Percentiles rank a stretch among this genome's conserved stretches.
These are phyloP conservation scores for Silene noctiflora DNA, from an alignment of 179 eudicot genomes.

Conservation along the genomic window DNA sequence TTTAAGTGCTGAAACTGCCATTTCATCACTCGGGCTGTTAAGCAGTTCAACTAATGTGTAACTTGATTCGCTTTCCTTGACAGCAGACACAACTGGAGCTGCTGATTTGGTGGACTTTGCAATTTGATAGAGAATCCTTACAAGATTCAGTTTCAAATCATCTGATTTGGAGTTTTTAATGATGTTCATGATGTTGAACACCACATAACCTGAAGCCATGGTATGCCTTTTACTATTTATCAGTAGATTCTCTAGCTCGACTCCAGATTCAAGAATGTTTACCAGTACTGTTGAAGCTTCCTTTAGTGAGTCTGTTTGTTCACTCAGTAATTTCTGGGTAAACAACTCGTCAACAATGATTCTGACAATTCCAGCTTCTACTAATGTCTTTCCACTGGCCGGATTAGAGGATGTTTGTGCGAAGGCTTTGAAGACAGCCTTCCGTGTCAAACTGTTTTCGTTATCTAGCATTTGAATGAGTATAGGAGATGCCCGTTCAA, in stretches of 20 bases:
- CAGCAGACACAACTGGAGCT: conserved; percentile 47
- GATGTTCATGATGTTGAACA: conserved; percentile 50
- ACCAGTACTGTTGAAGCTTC: conserved; percentile 75
- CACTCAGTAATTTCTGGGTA: conserved; percentile 35
- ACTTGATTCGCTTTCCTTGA: conserved; percentile 73
- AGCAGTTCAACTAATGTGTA: conserved; percentile 58
- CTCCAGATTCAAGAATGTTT: conserved; percentile 68
- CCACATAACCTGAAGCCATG: conserved; percentile 50
- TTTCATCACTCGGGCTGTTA: conserved; percentile 58
- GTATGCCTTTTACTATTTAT: conserved; percentile 50
- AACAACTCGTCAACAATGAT: conserved; percentile 64
- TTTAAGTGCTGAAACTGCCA: conserved; percentile 51
- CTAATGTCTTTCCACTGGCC: conserved; percentile 47
- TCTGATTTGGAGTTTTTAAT: conserved; percentile 55
- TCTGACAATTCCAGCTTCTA: conserved; percentile 61
- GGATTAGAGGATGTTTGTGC: conserved; percentile 55
- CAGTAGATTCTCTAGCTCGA: conserved; percentile 42
- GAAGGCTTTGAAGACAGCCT: conserved; percentile 61
- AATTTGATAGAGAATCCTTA: conserved; percentile 56
- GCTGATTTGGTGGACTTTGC: conserved; percentile 43
- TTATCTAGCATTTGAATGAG: conserved; percentile 63
- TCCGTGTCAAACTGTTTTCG: conserved; percentile 45
- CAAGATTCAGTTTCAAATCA: conserved; percentile 56
- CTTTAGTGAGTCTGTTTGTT: conserved; percentile 45
- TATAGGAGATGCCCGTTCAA: conserved; percentile 57